A percentile compares a stretch with the other conserved stretches of the same genome.
Conservation (phyloP, 352 stramenopile genomes). For the Globisporangium nodosum region DNA sequence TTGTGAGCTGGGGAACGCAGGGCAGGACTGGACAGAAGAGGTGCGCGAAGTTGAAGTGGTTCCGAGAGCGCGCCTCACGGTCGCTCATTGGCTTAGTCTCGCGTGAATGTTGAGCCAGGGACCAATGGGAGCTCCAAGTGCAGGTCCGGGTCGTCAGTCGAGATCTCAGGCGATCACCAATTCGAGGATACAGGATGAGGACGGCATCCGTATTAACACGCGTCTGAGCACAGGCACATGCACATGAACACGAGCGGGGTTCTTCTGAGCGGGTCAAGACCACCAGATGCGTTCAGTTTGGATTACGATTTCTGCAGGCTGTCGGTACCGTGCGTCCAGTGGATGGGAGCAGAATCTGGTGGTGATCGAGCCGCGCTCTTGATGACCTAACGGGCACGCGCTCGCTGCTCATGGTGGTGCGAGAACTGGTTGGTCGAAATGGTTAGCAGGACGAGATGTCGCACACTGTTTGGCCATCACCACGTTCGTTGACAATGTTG, state of each 20-base stretch:
- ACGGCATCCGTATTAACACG: neutral
- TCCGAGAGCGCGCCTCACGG: neutral
- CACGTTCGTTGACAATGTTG: too few relatives aligned
- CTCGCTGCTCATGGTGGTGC: neutral
- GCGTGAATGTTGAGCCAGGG: neutral
- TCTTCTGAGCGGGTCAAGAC: neutral
- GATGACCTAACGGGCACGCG: neutral
- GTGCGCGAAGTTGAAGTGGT: neutral
- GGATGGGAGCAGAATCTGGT: too few relatives aligned
- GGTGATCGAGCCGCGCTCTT: neutral
- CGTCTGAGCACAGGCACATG: neutral
- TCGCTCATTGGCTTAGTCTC: neutral
- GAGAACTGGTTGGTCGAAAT: too few relatives aligned
- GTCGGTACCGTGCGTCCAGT: neutral
- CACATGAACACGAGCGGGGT: neutral
- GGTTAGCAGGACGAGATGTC: neutral
- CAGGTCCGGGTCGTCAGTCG: neutral
- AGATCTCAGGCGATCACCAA: neutral
- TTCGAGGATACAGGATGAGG: neutral
- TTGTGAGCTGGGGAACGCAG: neutral
- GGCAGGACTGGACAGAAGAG: neutral
- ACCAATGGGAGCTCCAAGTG: constrained; percentile 1
- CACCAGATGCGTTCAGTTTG: neutral
- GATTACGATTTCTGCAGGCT: neutral
- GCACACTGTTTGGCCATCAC: neutral